These are phyloP conservation scores for Pleurotus tuber-regium DNA, from an alignment of 768 basidiomycete genomes.

Conservation along the genomic window DNA sequence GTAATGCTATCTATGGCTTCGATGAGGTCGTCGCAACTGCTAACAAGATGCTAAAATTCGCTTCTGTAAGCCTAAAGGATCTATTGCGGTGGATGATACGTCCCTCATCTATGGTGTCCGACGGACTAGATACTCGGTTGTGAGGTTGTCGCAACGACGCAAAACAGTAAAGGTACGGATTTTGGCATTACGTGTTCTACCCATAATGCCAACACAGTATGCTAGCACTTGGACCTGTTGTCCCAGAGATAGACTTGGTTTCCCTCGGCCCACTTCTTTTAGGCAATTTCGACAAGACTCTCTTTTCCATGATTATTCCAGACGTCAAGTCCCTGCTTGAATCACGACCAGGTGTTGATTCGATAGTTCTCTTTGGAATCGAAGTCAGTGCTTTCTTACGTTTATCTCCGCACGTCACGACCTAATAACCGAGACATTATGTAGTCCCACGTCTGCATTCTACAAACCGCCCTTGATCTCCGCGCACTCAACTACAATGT, in stretches of 20 bases:
- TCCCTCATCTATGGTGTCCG: no score
- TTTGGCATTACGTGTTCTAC: no score
- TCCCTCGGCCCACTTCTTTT: slow-evolving; percentile 56
- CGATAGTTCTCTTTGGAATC: slow-evolving; percentile 81
- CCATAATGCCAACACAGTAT: slow-evolving; percentile 2
- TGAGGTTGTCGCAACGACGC: slow-evolving; percentile 80
- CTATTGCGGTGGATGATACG: no score
- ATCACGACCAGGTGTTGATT: slow-evolving; percentile 44
- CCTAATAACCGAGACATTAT: slow-evolving; percentile 7
- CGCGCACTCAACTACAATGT: slow-evolving; percentile 41
- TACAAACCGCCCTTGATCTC: slow-evolving; percentile 79
- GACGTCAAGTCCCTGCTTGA: slow-evolving; percentile 55
- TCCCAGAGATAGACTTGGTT: slow-evolving; percentile 54
- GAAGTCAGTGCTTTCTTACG: slow-evolving; percentile 52
- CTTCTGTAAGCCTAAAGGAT: slow-evolving; percentile 60
- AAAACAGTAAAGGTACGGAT: slow-evolving; percentile 70
- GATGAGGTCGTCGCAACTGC: slow-evolving; percentile 66
- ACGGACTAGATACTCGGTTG: slow-evolving; percentile 53
- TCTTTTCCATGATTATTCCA: slow-evolving; percentile 83
- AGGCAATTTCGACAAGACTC: slow-evolving; percentile 69
- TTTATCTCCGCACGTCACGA: not conserved
- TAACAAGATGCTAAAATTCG: slow-evolving; percentile 75
- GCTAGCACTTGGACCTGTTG: slow-evolving; percentile 66
- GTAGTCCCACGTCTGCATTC: slow-evolving; percentile 86
- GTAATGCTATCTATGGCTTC: slow-evolving; percentile 61